Base-by-base conservation (phyloP, 306 rosid genomes). In the Elaeagnus macrophylla region DNA sequence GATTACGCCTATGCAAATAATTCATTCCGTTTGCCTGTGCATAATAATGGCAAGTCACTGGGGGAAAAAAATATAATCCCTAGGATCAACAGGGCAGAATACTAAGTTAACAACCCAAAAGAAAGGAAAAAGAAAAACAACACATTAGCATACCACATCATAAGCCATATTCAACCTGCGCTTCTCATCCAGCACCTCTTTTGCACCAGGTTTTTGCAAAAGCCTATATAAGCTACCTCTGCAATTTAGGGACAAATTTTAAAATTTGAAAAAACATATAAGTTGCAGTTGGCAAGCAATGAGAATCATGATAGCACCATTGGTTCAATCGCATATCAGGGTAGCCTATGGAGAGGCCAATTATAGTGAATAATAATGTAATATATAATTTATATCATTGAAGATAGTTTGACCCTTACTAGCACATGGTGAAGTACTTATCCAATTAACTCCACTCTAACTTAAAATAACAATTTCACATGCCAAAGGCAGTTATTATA, bases 191-290 rank as follows among this genome's bases (percentile, higher is more conserved):
- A 93, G 73, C 40, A 56, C 72, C 72, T 89, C 97, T 67, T 60
- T 73, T 68, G 93, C 88, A 7, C 86, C 86, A 56, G 90, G 79
- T 78, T 77, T 84, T 62, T 82, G 96, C 79, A 93, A 73, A 66
- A 93, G 84, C 76, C 84, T 75, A 73, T 84, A 93, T 71, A 93
- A 84, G 86, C 99, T 93, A 68, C 99, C 96, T 75, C 99, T 93
- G 96, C 81, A 87, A 45, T 64, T 66, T 52, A 63, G 59, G 83
- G 55, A 51, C 67, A 54, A 71, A 14, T 49, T 32, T 25, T 25
- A 2, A 25, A 25, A 25, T 25, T 25, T 25, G 2, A 5, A 25
- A 25, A 25, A 25, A 25, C 32, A 25, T 25, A 25, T 2, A 25
- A 25, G 32, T 25, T 25, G 32, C 32, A 25, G 2, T 25, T 25